Base-by-base conservation (phyloP, 2,329 filamentous ascomycete species). In the Cyphellophora attinorum region DNA sequence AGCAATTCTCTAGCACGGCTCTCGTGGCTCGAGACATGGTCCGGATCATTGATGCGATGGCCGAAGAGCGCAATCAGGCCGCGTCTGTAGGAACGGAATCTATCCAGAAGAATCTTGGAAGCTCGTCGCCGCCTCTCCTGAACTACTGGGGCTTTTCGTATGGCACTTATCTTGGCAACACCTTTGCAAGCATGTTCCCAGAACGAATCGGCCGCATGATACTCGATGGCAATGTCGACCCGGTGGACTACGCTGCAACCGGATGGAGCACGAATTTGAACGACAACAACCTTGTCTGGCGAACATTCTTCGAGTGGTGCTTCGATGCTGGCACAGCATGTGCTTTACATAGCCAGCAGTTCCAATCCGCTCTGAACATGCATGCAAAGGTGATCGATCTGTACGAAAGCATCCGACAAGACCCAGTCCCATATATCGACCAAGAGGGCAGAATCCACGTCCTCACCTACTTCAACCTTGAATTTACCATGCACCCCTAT, bases 231-330 rank as follows among this genome's bases (percentile, higher is more conserved):
- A 56, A 63, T 6, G 44, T 59, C 1, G 55, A 65, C 29, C 45
- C 53, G 3, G 51, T 56, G 17, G 70, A 75, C 43, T 62, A 67
- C 27, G 70, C 72, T 33, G 51, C 48, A 14, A 60, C 59, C 3
- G 51, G 52, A 46, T 75, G 68, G 69, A 66, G 61, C 37, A 55
- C 59, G 17, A 59, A 64, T 33, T 47, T 73, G 5, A 57, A 57
- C n/a, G 68, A 77, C 45, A 65, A 68, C 11, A 73, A 79, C 49
- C 59, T 64, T 33, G 64, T 70, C 5, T 62, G 75, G 45, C 52
- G 61, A 2, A 63, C 56, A 12, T 76, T 79, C 38, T 73, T 69
- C 45, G 53, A 58, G 12, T 62, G 65, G 27, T 80, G 76, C 47
- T 62, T 67, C 46, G 54, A 60, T 27, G 72, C 66, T 12, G 68